Evolutionary conservation across 257 asterid species (phyloP), one percentile per base, ranked within the genome.

Genomic region (Henckelia pumila): DNA sequence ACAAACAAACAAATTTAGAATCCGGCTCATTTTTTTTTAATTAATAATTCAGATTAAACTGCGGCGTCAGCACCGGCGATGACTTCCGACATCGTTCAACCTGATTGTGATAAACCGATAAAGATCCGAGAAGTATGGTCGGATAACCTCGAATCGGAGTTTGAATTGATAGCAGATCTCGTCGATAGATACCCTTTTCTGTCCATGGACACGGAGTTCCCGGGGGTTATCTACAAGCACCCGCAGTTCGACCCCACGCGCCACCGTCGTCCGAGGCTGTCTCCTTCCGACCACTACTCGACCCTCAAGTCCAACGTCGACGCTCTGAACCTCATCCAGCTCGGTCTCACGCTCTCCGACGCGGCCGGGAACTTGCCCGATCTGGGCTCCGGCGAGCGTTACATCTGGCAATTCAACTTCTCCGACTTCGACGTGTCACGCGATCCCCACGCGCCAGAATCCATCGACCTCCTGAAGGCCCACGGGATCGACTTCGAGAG

Each of bases 131-230:
- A 86, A 56, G 96, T 88, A 9, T 88, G 94, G 94, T 73, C 87
- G 1, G 59, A 76, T 2, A 88, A 88, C 59, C 85, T 88, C 3
- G 82, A 55, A 5, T 72, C 78, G 16, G 96, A 88, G 47, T 75
- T 88, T 60, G 66, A 80, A 6, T 60, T 88, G 56, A 76, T 88
- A 52, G 69, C 85, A 0, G 59, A 52, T 9, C 66, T 81, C n/a
- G 63, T 88, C 17, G 93, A 86, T 59, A 47, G 65, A 1, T 88
- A 67, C 64, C 89, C 91, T 0, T 86, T 50, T 59, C 71, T 85
- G 59, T 84, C 96, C 9, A 86, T 88, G 93, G 96, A 86, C 71
- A 88, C 96, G 0, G 95, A 81, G 66, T 91, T 91, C 58, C 97
- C 97, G 44, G 89, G 89, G 11, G 82, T 81, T 1, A 59, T 84